phyloP scores from a whole-genome alignment of 805 yeast genomes.

The Candida tallmaniae region DNA sequence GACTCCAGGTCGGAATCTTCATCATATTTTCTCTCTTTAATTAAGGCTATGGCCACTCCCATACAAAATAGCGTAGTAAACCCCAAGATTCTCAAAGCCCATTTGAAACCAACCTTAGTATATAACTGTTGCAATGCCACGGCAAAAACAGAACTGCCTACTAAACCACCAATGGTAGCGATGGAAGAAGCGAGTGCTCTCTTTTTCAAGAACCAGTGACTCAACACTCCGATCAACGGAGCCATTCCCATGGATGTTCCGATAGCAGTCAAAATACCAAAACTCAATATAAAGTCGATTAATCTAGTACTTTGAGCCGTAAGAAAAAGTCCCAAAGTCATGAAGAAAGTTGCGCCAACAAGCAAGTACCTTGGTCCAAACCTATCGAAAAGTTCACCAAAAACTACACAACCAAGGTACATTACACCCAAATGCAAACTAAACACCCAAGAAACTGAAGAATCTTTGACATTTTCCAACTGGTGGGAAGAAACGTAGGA shows the following conservation, averaged over 20 bases:
- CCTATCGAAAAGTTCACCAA: constrained; percentile 26
- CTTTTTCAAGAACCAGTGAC: constrained; percentile 24
- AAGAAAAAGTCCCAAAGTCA: constrained; percentile 21
- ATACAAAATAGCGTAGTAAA: constrained; percentile 19
- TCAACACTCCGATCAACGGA: constrained; percentile 22
- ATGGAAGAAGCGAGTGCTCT: constrained; percentile 24
- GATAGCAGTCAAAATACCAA: constrained; percentile 22
- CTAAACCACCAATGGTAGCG: constrained; percentile 27
- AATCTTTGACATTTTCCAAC: constrained; percentile 14
- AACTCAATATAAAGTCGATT: constrained; percentile 23
- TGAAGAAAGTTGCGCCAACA: constrained; percentile 17
- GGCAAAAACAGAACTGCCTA: constrained; percentile 26
- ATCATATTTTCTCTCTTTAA: constrained; percentile 15
- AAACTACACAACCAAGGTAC: constrained; percentile 25
- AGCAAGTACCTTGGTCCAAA: constrained; percentile 22
- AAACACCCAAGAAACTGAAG: constrained; percentile 29
- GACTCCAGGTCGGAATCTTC: background rate
- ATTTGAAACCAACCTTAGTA: constrained; percentile 22
- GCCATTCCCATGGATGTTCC: constrained; percentile 27
- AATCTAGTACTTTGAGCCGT: constrained; percentile 21
- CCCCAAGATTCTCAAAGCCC: constrained; percentile 24
- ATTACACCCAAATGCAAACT: constrained; percentile 26
- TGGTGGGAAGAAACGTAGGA: constrained; percentile 20
- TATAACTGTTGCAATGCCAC: constrained; percentile 22
- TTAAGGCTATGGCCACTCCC: constrained; percentile 14